Evolutionary conservation across 176 grass and related monocot species (phyloP), one percentile per base, ranked within the genome.

Genomic region (Triticum urartu): DNA sequence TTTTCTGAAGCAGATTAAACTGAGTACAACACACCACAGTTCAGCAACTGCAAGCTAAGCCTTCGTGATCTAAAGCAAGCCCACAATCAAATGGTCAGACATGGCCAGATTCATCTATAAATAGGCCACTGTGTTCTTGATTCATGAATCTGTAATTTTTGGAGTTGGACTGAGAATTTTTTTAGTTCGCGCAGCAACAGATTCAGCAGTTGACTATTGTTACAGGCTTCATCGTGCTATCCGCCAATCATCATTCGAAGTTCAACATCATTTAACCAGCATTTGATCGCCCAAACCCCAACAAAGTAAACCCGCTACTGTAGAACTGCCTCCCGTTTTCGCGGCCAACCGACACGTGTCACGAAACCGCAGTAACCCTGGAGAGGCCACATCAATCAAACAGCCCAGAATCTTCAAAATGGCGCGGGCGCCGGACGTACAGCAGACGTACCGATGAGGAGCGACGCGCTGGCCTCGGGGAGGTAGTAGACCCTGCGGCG

Each of bases 391-490:
- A 28, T 25, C 18, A 77, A 77, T 45, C 42, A 10, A 9, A 34
- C 66, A 90, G 25, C 42, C 42, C 10, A 13, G 48, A 52, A 52
- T 50, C 15, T 36, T 72, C 22, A 7, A 47, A 28, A 28, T 24
- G 64, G 32, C 4, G 4, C 21, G 64, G 33, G 2, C 22, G 7
- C 15, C 9, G 4, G 1, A 22, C 4, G 68, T 1, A 17, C 48
- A 52, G 48, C 48, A 52, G 48, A 45, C 72, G 25, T 86, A 95
- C 88, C 93, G 22, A 90, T 92, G 58, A 95, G 86, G 71, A 95
- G 93, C 9, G 93, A 95, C 6, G 88, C 90, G 65, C 93, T 95
- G 89, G 93, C 93, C 88, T 95, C 93, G 10, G 90, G 93, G 66
- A 95, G 85, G 79, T 90, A 95, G 88, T 95, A 90, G 78, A 95